phyloP scores from a whole-genome alignment of 1,284 basidiomycete genomes.

The Leccinum variabile region DNA sequence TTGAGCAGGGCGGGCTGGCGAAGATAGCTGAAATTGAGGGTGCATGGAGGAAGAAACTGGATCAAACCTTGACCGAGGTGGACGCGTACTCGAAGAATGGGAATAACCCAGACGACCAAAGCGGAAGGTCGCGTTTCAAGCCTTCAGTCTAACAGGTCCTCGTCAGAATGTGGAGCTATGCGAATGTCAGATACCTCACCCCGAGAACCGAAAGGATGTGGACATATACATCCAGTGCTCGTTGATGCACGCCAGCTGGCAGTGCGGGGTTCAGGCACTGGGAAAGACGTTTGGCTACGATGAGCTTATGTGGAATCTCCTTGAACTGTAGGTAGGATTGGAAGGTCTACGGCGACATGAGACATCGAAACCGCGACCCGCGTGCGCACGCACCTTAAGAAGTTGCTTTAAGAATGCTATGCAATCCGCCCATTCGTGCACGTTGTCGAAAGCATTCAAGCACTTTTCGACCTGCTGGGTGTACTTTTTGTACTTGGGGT shows the following conservation, averaged over 20 bases:
- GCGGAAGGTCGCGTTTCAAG: constrained; percentile 80
- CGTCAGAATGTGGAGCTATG: constrained; percentile 5
- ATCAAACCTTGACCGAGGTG: constrained; percentile 83
- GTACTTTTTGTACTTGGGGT: constrained; percentile 98
- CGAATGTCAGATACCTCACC: constrained; percentile 46
- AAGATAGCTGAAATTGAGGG: neutral
- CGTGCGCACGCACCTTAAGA: constrained; percentile 63
- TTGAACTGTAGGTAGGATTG: constrained; percentile 91
- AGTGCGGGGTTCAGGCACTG: constrained; percentile 97
- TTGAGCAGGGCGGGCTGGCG: constrained; percentile 78
- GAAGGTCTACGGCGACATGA: constrained; percentile 62
- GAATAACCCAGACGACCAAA: constrained; percentile 97
- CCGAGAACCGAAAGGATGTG: constrained; percentile 91
- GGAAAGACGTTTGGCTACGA: constrained; percentile 92
- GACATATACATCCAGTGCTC: constrained; percentile 93
- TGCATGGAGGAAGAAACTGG: neutral
- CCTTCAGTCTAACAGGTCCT: constrained; percentile 70
- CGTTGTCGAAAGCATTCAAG: constrained; percentile 90
- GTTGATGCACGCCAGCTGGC: constrained; percentile 95
- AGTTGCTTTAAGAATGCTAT: constrained; percentile 96
- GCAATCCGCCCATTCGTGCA: constrained; percentile 99
- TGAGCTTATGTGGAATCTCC: constrained; percentile 93
- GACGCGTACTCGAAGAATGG: constrained; percentile 99
- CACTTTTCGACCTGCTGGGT: constrained; percentile 88
- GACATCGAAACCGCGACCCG: neutral